Base-by-base conservation (phyloP, 345 rosid species). In the Eucalyptus shirleyi region DNA sequence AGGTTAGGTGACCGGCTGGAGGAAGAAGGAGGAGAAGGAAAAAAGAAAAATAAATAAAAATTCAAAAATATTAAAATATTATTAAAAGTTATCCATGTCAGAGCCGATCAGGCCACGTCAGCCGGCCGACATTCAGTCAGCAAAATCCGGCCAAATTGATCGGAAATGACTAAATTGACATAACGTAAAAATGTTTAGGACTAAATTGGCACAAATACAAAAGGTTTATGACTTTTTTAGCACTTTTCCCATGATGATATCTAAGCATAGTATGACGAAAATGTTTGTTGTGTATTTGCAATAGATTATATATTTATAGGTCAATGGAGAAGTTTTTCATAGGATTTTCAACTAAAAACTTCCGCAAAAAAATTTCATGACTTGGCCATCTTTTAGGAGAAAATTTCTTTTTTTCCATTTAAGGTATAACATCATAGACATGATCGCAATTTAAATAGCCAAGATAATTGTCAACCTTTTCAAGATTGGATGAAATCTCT, bases 81-180 rank as follows among this genome's bases (percentile, higher is more conserved):
- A 4, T 49, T 49, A 13, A 50, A 50, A 50, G 17, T 50, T 50
- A 2, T 50, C 17, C 0, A 49, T 2, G 2, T 49, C 0, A 4
- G 1, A 0, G 6, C 2, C 50, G 2, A 13, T 13, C 0, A 49
- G 0, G 16, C 2, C 6, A 50, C 3, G 6, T 50, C 1, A 14
- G 6, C 0, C 0, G 1, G 3, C 2, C 6, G 6, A 1, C 17
- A 14, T 50, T 50, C 16, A 50, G 50, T 14, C 6, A 50, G 17
- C 51, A 50, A 50, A 50, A 50, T 50, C 7, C 6, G 3, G 17
- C 6, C 17, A 50, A 50, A 50, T 50, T 50, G 51, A 5, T 1
- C 0, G 3, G 17, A 50, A 50, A 49, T 13, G 16, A 13, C 15
- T 49, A 1, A 49, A 49, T 49, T 49, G 50, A 2, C 6, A 49